Evolutionary conservation across 176 grass and related monocot species (phyloP).

Genomic region (Carex cristatella): DNA sequence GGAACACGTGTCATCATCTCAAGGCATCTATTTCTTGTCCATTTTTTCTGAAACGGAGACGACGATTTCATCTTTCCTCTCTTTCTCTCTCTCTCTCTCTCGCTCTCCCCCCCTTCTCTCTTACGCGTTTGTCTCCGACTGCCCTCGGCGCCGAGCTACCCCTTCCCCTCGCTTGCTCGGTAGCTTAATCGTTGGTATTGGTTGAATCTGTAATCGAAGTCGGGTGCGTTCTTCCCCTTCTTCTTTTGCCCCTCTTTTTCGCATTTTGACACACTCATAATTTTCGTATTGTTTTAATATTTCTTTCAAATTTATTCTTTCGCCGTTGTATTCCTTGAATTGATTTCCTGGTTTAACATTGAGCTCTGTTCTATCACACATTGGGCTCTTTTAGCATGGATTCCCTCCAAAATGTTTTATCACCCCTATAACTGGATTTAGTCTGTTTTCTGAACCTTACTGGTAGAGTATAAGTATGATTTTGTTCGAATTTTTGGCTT

Average conservation of each 20-base stretch:
- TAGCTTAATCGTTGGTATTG: background rate
- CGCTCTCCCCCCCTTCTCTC: background rate
- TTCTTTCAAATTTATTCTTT: background rate
- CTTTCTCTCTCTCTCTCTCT: background rate
- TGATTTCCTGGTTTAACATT: background rate
- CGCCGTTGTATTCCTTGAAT: background rate
- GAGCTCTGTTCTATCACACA: background rate
- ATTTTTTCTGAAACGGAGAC: constrained; percentile 9
- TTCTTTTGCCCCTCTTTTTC: background rate
- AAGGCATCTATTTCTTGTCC: background rate
- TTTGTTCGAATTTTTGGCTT: background rate
- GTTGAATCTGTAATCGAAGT: background rate
- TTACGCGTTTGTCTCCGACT: background rate
- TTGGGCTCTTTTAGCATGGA: background rate
- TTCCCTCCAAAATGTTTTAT: background rate
- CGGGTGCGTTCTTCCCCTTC: background rate
- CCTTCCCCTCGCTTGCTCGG: background rate
- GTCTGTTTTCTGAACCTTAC: background rate
- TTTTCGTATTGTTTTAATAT: background rate
- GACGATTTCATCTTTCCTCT: background rate
- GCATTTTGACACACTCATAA: constrained; percentile 12
- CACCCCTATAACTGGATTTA: background rate
- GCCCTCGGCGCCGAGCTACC: background rate
- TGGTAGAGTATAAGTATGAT: background rate
- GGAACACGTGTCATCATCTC: background rate